Percentiles rank a stretch among this genome's conserved stretches.
Conservation (phyloP, 2,329 filamentous ascomycete species). For the Sporothrix inflata region DNA sequence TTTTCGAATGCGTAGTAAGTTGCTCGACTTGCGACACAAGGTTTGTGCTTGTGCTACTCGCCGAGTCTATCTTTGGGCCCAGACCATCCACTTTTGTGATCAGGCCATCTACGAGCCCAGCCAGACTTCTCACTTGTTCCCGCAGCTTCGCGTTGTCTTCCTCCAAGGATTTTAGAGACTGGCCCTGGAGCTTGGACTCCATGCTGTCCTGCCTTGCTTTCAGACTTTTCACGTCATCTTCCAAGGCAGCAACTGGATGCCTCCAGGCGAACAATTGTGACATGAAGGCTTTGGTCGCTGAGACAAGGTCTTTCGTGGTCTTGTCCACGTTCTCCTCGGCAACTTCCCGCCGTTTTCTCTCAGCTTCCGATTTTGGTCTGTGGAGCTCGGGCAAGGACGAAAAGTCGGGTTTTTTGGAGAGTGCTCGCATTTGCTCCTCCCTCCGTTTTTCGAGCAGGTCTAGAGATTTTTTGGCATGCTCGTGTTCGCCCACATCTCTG, state of each 20-base stretch:
- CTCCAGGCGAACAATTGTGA: neutral
- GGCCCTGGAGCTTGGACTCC: neutral
- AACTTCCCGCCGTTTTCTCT: neutral
- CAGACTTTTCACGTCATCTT: neutral
- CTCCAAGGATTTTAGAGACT: neutral
- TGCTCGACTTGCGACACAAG: neutral
- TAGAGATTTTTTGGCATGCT: conserved; percentile 14
- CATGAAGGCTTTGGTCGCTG: conserved; percentile 2
- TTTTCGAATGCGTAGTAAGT: neutral
- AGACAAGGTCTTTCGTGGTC: neutral
- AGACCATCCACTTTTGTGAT: neutral
- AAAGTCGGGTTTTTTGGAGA: conserved; percentile 28
- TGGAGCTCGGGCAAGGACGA: conserved; percentile 25
- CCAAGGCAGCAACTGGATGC: neutral
- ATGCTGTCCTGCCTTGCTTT: conserved; percentile 1
- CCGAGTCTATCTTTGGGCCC: neutral
- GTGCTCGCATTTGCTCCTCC: conserved; percentile 9
- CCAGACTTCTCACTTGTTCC: neutral
- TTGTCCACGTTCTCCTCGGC: neutral
- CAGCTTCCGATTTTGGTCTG: neutral
- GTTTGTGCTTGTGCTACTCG: neutral
- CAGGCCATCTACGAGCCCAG: neutral
- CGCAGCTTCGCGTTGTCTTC: conserved; percentile 11
- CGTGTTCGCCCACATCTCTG: conserved; percentile 16
- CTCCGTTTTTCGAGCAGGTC: conserved; percentile 17